Percentiles rank a stretch among this genome's conserved stretches.
Conservation (phyloP, 805 yeast species). For the Candida ficus region DNA sequence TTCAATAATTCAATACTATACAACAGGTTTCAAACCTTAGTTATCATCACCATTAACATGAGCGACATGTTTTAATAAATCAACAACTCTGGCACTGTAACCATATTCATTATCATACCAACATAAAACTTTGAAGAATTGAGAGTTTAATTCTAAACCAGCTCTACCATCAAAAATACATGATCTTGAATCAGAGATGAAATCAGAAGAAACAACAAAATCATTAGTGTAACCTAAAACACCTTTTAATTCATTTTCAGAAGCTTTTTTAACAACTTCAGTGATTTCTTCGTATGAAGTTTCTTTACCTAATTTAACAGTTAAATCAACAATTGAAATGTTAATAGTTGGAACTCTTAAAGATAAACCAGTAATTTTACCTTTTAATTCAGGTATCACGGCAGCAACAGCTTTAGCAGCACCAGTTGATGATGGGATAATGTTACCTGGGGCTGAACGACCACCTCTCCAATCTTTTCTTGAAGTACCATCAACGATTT, state of each 20-base stretch:
- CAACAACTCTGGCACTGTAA: slow-evolving; percentile 95
- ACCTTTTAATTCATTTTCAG: slow-evolving; percentile 77
- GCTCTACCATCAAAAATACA: slow-evolving; percentile 90
- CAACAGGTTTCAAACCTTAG: background rate
- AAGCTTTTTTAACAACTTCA: slow-evolving; percentile 66
- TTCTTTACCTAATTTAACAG: slow-evolving; percentile 72
- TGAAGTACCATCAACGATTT: slow-evolving; percentile 95
- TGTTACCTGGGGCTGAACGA: slow-evolving; percentile 93
- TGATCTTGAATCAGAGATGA: slow-evolving; percentile 77
- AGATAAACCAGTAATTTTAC: slow-evolving; percentile 92
- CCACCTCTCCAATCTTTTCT: slow-evolving; percentile 99
- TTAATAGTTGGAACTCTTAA: slow-evolving; percentile 92
- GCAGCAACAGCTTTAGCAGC: slow-evolving; percentile 98
- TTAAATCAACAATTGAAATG: slow-evolving; percentile 90
- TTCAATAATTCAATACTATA: background rate
- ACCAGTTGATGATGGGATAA: slow-evolving; percentile 94
- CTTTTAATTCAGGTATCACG: slow-evolving; percentile 86
- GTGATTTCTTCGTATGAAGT: slow-evolving; percentile 82
- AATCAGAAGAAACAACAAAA: slow-evolving; percentile 87
- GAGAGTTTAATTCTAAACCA: slow-evolving; percentile 81
- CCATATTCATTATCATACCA: slow-evolving; percentile 98
- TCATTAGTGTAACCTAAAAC: slow-evolving; percentile 88
- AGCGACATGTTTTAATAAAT: slow-evolving; percentile 78
- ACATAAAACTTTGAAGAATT: slow-evolving; percentile 84
- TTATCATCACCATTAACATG: slow-evolving; percentile 13